Evolutionary conservation across 2,329 filamentous ascomycete species (phyloP).

Genomic region (Pseudogymnoascus sp.): DNA sequence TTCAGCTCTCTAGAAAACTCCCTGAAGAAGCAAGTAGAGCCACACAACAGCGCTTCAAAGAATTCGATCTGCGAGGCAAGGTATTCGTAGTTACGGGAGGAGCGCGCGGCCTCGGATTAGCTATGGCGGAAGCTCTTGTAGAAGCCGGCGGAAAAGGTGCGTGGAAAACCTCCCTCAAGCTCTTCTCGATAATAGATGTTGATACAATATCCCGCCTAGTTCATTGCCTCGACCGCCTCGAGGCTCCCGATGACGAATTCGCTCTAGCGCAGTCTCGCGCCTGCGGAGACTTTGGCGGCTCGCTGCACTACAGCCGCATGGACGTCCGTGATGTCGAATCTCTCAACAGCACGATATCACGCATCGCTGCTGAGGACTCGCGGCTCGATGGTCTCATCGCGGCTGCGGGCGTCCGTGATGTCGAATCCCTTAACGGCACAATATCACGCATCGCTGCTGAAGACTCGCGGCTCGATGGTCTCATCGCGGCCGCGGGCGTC

Average conservation of each 20-base stretch:
- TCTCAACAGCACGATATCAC: slow-evolving; percentile 59
- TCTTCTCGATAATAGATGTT: background rate
- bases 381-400: slow-evolving; percentile 75
- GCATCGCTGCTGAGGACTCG: slow-evolving; percentile 62
- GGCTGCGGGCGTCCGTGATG: slow-evolving; percentile 63
- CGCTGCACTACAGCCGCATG: slow-evolving; percentile 64
- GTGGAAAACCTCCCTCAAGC: background rate
- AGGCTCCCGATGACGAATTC: slow-evolving; percentile 49
- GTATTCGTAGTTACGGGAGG: slow-evolving; percentile 65
- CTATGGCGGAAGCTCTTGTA: slow-evolving; percentile 63
- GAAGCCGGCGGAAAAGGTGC: slow-evolving; percentile 64
- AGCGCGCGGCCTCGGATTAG: slow-evolving; percentile 62
- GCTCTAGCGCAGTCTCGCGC: slow-evolving; percentile 53
- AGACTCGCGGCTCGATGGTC: slow-evolving; percentile 70
- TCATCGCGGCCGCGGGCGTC: slow-evolving; percentile 63
- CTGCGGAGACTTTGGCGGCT: slow-evolving; percentile 51
- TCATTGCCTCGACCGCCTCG: slow-evolving; percentile 37
- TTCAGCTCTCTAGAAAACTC: too few species aligned
- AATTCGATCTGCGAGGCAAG: slow-evolving; percentile 61
- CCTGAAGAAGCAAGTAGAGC: too few species aligned
- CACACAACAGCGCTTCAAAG: slow-evolving; percentile 42
- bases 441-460: slow-evolving; percentile 60
- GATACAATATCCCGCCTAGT: slow-evolving; percentile 21
- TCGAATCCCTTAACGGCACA: slow-evolving; percentile 56
- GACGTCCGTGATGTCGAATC: slow-evolving; percentile 67